A percentile compares a stretch with the other conserved stretches of the same genome.
Evolutionary conservation across 805 yeast genomes (phyloP).

Genomic region (Teunomyces barrocoloradensis): DNA sequence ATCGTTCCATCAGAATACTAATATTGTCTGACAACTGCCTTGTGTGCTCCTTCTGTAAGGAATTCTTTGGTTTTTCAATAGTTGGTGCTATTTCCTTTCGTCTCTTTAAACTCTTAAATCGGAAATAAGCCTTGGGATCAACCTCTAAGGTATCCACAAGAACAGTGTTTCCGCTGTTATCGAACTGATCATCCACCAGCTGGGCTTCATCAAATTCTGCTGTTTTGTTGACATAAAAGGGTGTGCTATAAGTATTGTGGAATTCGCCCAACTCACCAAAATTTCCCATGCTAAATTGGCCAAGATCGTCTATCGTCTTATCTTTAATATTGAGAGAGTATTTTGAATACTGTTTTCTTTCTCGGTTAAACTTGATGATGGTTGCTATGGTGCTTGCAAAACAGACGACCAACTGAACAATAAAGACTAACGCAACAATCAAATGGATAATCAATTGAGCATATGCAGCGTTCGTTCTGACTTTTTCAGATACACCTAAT

Average conservation of each 20-base stretch:
- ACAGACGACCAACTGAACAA: constrained; percentile 28
- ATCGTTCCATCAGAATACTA: background rate
- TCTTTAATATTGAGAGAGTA: background rate
- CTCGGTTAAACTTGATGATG: constrained; percentile 11
- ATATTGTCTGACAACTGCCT: background rate
- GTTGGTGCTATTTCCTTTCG: background rate
- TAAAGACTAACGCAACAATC: constrained; percentile 27
- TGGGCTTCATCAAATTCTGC: background rate
- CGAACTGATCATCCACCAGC: background rate
- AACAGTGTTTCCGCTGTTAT: background rate
- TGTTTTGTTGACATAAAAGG: background rate
- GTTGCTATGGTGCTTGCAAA: constrained; percentile 24
- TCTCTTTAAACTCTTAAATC: constrained; percentile 14
- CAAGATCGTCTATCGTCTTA: background rate
- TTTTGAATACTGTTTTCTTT: constrained; percentile 9
- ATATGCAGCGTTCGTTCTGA: constrained; percentile 43
- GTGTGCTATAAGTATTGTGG: background rate
- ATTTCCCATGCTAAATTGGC: background rate
- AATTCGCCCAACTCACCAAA: constrained; percentile 1
- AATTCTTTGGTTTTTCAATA: background rate
- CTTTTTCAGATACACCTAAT: constrained; percentile 34
- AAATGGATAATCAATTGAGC: constrained; percentile 42
- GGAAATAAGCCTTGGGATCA: constrained; percentile 15
- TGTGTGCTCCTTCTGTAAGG: background rate
- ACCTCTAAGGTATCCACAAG: constrained; percentile 8